A percentile compares a stretch with the other conserved stretches of the same genome.
These are phyloP conservation scores for Emergomyces pasteurianus DNA, from an alignment of 2,329 filamentous ascomycete genomes.

Conservation along the genomic window DNA sequence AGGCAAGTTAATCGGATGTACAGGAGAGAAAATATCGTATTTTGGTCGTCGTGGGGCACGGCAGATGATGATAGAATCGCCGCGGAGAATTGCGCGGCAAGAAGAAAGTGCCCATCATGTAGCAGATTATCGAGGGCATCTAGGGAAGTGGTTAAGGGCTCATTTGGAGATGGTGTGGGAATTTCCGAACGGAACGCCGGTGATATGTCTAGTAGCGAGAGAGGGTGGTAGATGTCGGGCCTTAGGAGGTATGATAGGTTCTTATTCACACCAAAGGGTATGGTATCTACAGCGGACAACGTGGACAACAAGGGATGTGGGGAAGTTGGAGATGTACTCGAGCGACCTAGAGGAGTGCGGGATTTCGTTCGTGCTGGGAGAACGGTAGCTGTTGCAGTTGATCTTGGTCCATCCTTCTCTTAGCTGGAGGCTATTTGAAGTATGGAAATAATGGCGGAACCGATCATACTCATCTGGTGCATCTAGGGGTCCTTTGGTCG, in stretches of 20 bases:
- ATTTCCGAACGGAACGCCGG: slow-evolving; percentile 57
- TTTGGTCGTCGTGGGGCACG: slow-evolving; percentile 40
- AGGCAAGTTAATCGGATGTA: slow-evolving; percentile 75
- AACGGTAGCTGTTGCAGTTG: neutral
- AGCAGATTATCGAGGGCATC: slow-evolving; percentile 52
- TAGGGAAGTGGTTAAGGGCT: slow-evolving; percentile 36
- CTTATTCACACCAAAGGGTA: slow-evolving; percentile 28
- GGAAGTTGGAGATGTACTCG: neutral
- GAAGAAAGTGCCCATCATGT: slow-evolving; percentile 62
- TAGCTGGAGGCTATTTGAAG: neutral
- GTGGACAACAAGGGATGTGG: neutral
- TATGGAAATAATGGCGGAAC: slow-evolving; percentile 1
- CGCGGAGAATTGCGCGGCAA: slow-evolving; percentile 48
- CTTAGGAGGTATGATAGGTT: slow-evolving; percentile 73
- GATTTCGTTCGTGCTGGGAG: neutral
- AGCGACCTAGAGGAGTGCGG: neutral
- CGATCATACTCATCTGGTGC: slow-evolving; percentile 50
- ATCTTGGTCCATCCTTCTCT: neutral
- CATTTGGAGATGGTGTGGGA: slow-evolving; percentile 50
- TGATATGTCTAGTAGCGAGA: slow-evolving; percentile 51
- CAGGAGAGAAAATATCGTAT: slow-evolving; percentile 61
- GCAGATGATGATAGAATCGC: slow-evolving; percentile 31
- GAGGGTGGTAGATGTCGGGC: slow-evolving; percentile 70
- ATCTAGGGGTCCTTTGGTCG: slow-evolving; percentile 70
- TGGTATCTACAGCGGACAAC: neutral